Evolutionary conservation across 768 basidiomycete genomes (phyloP).

Genomic region (Tremella fuciformis): DNA sequence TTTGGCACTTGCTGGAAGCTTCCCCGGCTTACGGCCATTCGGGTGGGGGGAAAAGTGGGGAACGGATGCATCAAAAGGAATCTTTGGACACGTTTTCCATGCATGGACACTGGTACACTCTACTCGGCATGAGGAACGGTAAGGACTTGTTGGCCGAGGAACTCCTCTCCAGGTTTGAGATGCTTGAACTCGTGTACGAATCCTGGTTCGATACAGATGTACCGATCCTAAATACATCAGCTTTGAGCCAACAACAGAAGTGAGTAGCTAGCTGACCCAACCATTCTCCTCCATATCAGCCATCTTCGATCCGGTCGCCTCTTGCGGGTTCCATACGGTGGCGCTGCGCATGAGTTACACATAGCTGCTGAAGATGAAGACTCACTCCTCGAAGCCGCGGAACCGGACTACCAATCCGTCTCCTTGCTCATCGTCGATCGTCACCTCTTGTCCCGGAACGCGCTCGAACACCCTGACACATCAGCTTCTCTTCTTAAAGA

Average conservation of each 20-base stretch:
- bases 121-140: constrained; percentile 26
- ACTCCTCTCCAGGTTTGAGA: constrained; percentile 64
- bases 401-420: constrained; percentile 38
- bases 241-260: not conserved
- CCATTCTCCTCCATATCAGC: constrained; percentile 86
- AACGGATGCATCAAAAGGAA: too few relatives aligned
- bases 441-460: constrained; percentile 40
- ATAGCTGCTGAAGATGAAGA: not conserved
- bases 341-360: constrained; percentile 23
- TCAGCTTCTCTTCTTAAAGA: constrained; percentile 8
- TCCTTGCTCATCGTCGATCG: constrained; percentile 42
- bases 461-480: constrained; percentile 41
- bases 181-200: constrained; percentile 69
- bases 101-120: too few relatives aligned
- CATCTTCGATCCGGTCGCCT: constrained; percentile 66
- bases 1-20: too few relatives aligned
- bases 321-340: constrained; percentile 93
- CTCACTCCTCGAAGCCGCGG: constrained; percentile 49
- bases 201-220: constrained; percentile 89
- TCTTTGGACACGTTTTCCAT: too few relatives aligned
- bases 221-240: constrained; percentile 63
- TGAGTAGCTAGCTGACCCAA: constrained; percentile 59
- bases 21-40: too few relatives aligned
- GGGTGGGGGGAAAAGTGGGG: too few relatives aligned
- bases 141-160: constrained; percentile 73